Conservation (phyloP, 306 rosid genomes). For the Inga leiocalycina region DNA sequence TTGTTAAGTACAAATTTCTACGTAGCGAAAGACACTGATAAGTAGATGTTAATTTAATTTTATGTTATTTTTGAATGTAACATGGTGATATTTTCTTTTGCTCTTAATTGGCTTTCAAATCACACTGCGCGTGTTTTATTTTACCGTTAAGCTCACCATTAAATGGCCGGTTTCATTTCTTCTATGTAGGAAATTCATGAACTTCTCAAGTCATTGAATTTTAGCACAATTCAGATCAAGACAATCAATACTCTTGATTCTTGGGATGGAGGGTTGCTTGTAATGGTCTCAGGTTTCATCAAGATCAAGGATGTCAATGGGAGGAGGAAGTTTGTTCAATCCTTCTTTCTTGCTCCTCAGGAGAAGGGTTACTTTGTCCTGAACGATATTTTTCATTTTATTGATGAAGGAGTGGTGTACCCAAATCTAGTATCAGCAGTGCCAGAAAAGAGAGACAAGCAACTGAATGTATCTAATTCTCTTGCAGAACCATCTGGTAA, state of each 20-base stretch:
- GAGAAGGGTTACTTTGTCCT: constrained; percentile 88
- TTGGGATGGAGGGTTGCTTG: constrained; percentile 83
- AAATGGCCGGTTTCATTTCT: constrained; percentile 15
- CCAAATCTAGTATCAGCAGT: constrained; percentile 47
- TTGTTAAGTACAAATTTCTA: neutral
- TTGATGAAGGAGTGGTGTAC: constrained; percentile 55
- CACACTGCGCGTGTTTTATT: neutral
- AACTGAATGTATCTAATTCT: constrained; percentile 55
- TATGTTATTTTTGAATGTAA: neutral
- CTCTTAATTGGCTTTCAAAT: neutral
- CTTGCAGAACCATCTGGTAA: constrained; percentile 73
- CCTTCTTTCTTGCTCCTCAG: constrained; percentile 92
- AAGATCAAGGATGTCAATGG: constrained; percentile 66
- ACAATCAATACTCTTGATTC: constrained; percentile 90
- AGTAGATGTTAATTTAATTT: neutral
- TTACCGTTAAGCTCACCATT: neutral
- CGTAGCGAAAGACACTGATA: neutral
- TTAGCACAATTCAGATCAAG: constrained; percentile 75
- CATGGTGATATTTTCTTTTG: neutral
- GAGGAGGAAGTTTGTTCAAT: constrained; percentile 79
- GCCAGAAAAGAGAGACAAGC: constrained; percentile 61
- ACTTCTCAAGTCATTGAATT: constrained; percentile 61
- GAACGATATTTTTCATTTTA: constrained; percentile 81
- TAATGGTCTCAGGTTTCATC: constrained; percentile 84
- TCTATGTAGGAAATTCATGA: constrained; percentile 77